A percentile compares a stretch with the other conserved stretches of the same genome.
Conservation (phyloP, 306 rosid genomes). For the Senna tora region DNA sequence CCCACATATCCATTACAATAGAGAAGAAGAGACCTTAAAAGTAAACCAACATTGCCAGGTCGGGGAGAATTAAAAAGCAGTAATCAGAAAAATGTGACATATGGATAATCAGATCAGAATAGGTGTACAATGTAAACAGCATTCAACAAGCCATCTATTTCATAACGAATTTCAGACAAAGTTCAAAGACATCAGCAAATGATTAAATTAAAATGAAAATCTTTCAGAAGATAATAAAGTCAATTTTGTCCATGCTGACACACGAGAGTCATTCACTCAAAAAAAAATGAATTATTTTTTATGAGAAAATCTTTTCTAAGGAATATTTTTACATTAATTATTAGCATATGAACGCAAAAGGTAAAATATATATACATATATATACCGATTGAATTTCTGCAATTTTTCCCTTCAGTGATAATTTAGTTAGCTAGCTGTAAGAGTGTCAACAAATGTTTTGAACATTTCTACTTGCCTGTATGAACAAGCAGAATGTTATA, state of each 20-base stretch:
- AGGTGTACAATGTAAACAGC: background rate
- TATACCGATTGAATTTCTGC: too few relatives aligned
- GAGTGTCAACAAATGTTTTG: conserved; percentile 16
- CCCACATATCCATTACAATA: conserved; percentile 5
- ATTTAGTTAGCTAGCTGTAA: too few relatives aligned
- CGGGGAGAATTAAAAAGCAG: background rate
- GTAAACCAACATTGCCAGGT: background rate
- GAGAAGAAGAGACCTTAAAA: conserved; percentile 11
- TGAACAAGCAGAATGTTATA: conserved; percentile 22
- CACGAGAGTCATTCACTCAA: background rate
- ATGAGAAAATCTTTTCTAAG: background rate
- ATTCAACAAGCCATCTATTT: conserved; percentile 11
- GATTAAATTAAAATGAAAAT: conserved; percentile 6
- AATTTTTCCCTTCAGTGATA: too few relatives aligned
- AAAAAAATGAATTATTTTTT: too few relatives aligned
- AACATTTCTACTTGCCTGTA: conserved; percentile 9
- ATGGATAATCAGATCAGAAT: background rate
- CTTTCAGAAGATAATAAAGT: background rate
- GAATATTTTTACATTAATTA: conserved; percentile 3
- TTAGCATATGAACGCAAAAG: conserved; percentile 4
- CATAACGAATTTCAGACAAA: conserved; percentile 5
- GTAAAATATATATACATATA: too few relatives aligned
- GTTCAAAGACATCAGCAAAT: conserved; percentile 22
- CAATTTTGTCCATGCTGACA: background rate
- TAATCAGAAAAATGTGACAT: conserved; percentile 11